These are phyloP conservation scores for Starmerella kuoi DNA, from an alignment of 805 yeast genomes.

Conservation along the genomic window DNA sequence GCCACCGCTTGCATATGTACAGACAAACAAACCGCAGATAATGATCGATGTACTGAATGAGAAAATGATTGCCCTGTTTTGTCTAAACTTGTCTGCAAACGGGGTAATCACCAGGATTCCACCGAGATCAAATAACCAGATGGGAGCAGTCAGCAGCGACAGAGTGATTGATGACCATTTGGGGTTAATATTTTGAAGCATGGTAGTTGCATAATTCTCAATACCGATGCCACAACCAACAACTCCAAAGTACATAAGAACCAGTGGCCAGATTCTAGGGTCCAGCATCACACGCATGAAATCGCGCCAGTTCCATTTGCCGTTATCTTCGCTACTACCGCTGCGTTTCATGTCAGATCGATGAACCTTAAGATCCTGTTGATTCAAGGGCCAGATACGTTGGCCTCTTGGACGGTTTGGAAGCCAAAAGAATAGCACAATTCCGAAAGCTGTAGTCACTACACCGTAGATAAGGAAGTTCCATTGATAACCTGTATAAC, in stretches of 20 bases:
- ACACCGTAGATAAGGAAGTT: conserved; percentile 66
- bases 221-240: conserved; percentile 85
- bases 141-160: conserved; percentile 72
- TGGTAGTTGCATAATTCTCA: conserved; percentile 71
- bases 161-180: conserved; percentile 50
- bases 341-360: conserved; percentile 41
- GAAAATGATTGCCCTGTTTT: conserved; percentile 50
- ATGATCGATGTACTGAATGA: conserved; percentile 51
- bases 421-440: conserved; percentile 64
- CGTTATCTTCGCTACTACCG: conserved; percentile 34
- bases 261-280: conserved; percentile 62
- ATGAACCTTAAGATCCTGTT: conserved; percentile 45
- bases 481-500: conserved; percentile 80
- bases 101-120: conserved; percentile 69
- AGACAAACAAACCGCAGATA: conserved; percentile 60
- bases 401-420: conserved; percentile 56
- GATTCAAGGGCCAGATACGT: conserved; percentile 31
- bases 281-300: conserved; percentile 46
- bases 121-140: conserved; percentile 74
- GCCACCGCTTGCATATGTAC: conserved; percentile 57
- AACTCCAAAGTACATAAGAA: conserved; percentile 83
- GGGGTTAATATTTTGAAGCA: conserved; percentile 55
- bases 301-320: conserved; percentile 53
- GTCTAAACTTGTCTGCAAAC: conserved; percentile 57
- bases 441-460: conserved; percentile 51